phyloP scores from a whole-genome alignment of 441 rosid species.

The Adansonia grandidieri region DNA sequence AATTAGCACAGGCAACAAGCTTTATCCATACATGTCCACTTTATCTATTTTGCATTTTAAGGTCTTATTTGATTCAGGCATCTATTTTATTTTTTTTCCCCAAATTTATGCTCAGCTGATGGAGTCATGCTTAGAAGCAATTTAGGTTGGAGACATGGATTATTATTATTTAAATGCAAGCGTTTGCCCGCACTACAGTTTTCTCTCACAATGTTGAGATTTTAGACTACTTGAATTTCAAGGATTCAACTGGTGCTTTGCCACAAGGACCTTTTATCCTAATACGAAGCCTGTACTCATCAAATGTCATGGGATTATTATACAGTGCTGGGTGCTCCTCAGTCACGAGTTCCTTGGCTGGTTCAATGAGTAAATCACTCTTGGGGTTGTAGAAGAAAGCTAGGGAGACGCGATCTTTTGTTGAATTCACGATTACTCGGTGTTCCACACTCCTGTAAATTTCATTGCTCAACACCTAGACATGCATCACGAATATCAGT shows the following conservation, averaged over 20 bases:
- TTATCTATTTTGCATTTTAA: no score
- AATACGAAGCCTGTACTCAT: conserved; percentile 43
- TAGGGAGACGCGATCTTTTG: conserved; percentile 41
- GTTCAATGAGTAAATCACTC: conserved; percentile 43
- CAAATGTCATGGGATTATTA: conserved; percentile 47
- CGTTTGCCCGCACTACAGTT: background rate
- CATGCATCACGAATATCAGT: background rate
- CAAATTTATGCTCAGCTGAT: no score
- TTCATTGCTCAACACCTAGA: conserved; percentile 50
- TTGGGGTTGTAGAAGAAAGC: conserved; percentile 55
- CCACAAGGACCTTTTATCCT: conserved; percentile 49
- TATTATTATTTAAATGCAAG: no score
- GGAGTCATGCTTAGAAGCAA: no score
- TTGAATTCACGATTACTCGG: conserved; percentile 52
- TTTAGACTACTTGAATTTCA: conserved; percentile 25
- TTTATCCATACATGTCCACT: no score
- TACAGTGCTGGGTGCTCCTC: conserved; percentile 39
- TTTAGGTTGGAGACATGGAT: no score
- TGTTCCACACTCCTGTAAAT: conserved; percentile 53
- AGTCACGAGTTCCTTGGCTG: conserved; percentile 44
- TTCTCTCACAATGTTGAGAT: background rate
- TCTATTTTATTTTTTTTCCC: no score
- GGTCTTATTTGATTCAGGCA: no score
- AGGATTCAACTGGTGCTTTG: conserved; percentile 48
- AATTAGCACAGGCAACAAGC: no score